A percentile compares a stretch with the other conserved stretches of the same genome.
phyloP scores from a whole-genome alignment of 768 basidiomycete species.

The Lactarius sp. region DNA sequence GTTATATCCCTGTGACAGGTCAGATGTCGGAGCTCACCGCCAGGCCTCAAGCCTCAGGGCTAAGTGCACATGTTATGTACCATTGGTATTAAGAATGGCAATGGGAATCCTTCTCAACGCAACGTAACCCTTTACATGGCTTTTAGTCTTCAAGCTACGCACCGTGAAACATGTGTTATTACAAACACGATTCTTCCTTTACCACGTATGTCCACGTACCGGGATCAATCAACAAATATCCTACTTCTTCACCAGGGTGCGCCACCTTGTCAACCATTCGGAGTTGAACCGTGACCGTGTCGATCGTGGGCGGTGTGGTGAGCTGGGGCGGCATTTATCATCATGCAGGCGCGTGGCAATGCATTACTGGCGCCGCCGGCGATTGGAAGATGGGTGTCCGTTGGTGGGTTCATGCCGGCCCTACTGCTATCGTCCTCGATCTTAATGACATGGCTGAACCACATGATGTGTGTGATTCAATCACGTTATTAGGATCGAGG shows the following conservation, averaged over 20 bases:
- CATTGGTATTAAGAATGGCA: too few relatives aligned
- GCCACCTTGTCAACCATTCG: not conserved
- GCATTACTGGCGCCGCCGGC: not conserved
- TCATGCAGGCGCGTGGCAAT: not conserved
- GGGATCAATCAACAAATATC: too few relatives aligned
- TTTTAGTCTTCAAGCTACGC: too few relatives aligned
- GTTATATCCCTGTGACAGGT: not conserved
- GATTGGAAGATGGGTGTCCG: not conserved
- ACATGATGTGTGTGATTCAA: not conserved
- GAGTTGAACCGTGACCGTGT: not conserved
- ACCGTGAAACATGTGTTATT: too few relatives aligned
- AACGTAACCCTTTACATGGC: too few relatives aligned
- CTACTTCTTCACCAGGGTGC: too few relatives aligned
- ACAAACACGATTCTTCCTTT: too few relatives aligned
- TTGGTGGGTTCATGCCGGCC: not conserved
- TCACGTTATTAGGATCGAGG: not conserved
- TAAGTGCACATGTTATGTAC: too few relatives aligned
- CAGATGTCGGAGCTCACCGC: not conserved
- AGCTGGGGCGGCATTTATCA: not conserved
- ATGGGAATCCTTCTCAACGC: too few relatives aligned
- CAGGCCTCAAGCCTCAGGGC: too few relatives aligned
- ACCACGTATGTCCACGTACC: too few relatives aligned
- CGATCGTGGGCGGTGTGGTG: not conserved
- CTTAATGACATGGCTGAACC: too few relatives aligned
- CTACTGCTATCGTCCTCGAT: not conserved